Base-by-base conservation (phyloP, 2,329 filamentous ascomycete species). In the Hortaea werneckii region DNA sequence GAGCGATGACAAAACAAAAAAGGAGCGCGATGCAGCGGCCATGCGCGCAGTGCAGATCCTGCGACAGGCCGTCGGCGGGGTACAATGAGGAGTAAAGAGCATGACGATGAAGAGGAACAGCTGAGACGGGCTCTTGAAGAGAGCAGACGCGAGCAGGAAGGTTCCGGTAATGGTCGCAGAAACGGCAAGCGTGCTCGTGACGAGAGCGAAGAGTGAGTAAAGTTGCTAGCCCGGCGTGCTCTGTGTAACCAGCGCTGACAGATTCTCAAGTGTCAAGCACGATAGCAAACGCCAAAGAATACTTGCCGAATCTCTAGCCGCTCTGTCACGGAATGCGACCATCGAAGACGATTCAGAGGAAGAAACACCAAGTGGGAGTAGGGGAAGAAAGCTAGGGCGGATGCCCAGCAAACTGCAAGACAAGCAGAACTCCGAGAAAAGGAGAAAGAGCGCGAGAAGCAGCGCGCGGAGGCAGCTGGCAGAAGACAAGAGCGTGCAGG, bases 61-160 rank as follows among this genome's bases (percentile, higher is more conserved):
- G 75, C 79, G 44, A 76, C 78, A 43, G 80, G 83, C 34, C 96
- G 95, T 65, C 80, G 92, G 49, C 79, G 92, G 28, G 95, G 88
- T 13, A 98, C 92, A 5, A 95, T 96, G 87, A 95, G 96, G 62
- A 98, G 92, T 64, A 81, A 90, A 51, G 89, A 90, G 37, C 90
- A 88, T 20, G 96, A 96, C 58, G 89, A 96, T 54, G 92, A 98
- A 66, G 89, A 94, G 57, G 87, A 94, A 63, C 82, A 89, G 58
- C 67, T 98, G 35, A 80, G 88, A 45, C 80, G 85, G 54, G 92
- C 90, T 29, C 88, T 98, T 56, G 90, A 96, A 65, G 89, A 94
- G 50, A 98, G 92, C 71, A 95, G 89, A 67, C 83, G 86, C 60
- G 87, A 94, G 38, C 80, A 76, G 8, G 72, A 74, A 41, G 61